These are phyloP conservation scores for Coemansia sp. DNA, from an alignment of 192 early-diverging fungal species.

Conservation along the genomic window DNA sequence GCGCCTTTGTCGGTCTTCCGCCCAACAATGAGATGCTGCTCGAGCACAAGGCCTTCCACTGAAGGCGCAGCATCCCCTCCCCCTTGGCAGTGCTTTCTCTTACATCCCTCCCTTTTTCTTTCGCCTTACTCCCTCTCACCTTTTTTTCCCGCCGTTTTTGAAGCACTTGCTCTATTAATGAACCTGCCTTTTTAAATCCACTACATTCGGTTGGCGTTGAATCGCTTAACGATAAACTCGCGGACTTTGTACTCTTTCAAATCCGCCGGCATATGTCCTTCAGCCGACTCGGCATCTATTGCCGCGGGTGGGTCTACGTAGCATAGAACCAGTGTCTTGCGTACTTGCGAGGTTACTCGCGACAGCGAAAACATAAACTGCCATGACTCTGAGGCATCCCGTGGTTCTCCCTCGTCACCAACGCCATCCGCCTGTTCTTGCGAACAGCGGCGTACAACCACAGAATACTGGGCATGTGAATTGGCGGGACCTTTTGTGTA, in stretches of 20 bases:
- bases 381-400: conserved; percentile 14
- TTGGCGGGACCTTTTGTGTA: conserved; percentile 39
- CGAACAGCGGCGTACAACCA: conserved; percentile 14
- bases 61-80: background rate
- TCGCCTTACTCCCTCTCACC: background rate
- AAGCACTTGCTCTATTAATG: conserved; percentile 4
- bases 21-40: conserved; percentile 98
- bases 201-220: conserved; percentile 39
- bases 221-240: conserved; percentile 36
- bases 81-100: background rate
- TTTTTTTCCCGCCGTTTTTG: background rate
- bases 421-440: background rate
- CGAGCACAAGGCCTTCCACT: conserved; percentile 78
- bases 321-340: conserved; percentile 45
- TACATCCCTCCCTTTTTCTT: background rate
- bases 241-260: conserved; percentile 21
- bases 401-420: background rate
- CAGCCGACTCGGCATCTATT: background rate
- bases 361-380: conserved; percentile 41
- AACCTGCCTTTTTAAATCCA: background rate
- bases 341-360: conserved; percentile 37
- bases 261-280: conserved; percentile 8
- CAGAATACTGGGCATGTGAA: conserved; percentile 45
- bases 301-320: conserved; percentile 21
- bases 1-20: conserved; percentile 93